Percentiles rank a stretch among this genome's conserved stretches.
phyloP scores from a whole-genome alignment of 257 asterid species.

The Leonotis leonurus region DNA sequence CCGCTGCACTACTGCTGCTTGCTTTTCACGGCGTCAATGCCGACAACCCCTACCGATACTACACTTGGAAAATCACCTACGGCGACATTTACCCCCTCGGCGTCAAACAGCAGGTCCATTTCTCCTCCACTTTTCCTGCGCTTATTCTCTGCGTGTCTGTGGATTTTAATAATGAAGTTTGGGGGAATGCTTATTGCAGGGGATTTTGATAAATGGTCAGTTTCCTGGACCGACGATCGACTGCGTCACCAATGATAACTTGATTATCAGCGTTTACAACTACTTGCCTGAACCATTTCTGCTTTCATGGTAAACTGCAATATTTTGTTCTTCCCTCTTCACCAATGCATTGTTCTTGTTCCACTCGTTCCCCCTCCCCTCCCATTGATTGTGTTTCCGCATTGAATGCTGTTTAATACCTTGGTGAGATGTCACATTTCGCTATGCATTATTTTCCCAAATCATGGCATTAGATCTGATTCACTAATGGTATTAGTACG shows the following conservation, averaged over 20 bases:
- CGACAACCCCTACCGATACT: conserved; percentile 73
- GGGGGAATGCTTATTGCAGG: conserved; percentile 46
- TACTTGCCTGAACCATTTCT: conserved; percentile 90
- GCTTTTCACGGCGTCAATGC: conserved; percentile 33
- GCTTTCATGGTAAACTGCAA: conserved; percentile 59
- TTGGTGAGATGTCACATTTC: conserved; percentile 2
- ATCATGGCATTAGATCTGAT: background rate
- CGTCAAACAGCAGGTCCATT: conserved; percentile 66
- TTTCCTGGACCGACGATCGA: conserved; percentile 97
- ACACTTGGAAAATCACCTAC: conserved; percentile 79
- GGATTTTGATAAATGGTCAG: conserved; percentile 86
- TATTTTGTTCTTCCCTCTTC: background rate
- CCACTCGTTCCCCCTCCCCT: too few relatives aligned
- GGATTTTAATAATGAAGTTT: conserved; percentile 14
- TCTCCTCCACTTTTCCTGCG: background rate
- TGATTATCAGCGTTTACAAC: conserved; percentile 82
- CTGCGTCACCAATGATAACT: conserved; percentile 88
- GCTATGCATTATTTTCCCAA: conserved; percentile 16
- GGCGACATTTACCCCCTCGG: conserved; percentile 83
- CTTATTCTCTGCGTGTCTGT: background rate
- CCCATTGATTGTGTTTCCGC: background rate
- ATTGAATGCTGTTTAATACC: conserved; percentile 10
- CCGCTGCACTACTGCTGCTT: conserved; percentile 24
- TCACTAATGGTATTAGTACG: too few relatives aligned
- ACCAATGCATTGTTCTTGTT: background rate